These are phyloP conservation scores for Coniophora puteana DNA, from an alignment of 1,284 basidiomycete genomes.

Conservation along the genomic window DNA sequence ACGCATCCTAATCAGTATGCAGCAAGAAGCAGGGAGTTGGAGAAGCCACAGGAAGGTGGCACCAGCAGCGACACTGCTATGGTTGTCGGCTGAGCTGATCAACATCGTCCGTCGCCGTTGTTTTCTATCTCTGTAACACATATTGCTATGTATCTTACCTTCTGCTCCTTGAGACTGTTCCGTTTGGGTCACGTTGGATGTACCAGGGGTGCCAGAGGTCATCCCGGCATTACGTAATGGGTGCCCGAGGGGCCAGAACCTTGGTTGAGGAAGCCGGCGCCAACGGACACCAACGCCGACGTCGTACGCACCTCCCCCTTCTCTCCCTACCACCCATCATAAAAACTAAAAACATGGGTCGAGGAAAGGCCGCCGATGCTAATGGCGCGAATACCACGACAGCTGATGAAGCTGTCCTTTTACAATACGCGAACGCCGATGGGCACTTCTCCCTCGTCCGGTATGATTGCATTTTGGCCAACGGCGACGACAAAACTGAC, in stretches of 20 bases:
- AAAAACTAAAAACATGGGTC: slow-evolving; percentile 17
- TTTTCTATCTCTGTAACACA: no score
- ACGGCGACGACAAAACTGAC: slow-evolving; percentile 15
- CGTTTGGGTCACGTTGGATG: no score
- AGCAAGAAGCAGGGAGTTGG: slow-evolving; percentile 63
- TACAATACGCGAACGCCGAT: slow-evolving; percentile 84
- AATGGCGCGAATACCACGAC: slow-evolving; percentile 25
- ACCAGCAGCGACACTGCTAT: slow-evolving; percentile 26
- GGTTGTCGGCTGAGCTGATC: slow-evolving; percentile 17
- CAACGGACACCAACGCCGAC: no score
- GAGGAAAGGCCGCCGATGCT: slow-evolving; percentile 15
- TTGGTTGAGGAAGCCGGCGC: no score
- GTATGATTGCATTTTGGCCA: slow-evolving; percentile 38
- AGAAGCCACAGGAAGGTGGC: slow-evolving; percentile 35
- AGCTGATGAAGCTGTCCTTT: slow-evolving; percentile 46
- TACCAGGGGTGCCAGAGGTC: no score
- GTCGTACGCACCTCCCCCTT: slow-evolving; percentile 29
- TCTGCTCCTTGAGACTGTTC: no score
- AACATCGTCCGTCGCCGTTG: not conserved
- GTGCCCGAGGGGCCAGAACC: no score
- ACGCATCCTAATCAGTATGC: slow-evolving; percentile 93
- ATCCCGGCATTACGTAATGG: no score
- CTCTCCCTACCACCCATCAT: not conserved
- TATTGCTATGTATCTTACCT: no score
- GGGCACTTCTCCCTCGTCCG: slow-evolving; percentile 95